Base-by-base conservation (phyloP, 495 filamentous ascomycete species). In the Neurospora sp. region DNA sequence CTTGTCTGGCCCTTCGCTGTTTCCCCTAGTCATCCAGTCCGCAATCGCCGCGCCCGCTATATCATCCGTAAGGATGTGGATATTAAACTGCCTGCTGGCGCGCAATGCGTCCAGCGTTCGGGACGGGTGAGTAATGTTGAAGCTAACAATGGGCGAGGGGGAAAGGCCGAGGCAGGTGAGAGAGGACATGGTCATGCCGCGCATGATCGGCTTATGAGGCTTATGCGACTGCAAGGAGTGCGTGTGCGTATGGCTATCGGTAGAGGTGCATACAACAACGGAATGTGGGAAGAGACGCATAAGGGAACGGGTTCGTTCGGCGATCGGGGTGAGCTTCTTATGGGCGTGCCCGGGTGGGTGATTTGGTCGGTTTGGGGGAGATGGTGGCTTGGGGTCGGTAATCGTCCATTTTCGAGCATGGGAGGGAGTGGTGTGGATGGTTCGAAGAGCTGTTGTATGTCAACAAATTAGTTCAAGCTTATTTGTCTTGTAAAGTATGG, bases 131-230 rank as follows among this genome's bases (percentile, higher is more conserved):
- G 86, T 86, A 72, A 97, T 86, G 76, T 97, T 97, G 87, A 97
- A 94, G 41, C 90, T 90, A 42, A 96, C 86, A 37, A 91, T 84
- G 0, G 93, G 92, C 4, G 82, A 75, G 0, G 93, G 93, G 14
- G 77, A 72, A 1, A 96, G 83, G 0, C 90, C 87, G 35, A 97
- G 86, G 0, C 92, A 93, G 22, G 87, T 94, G 83, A 97, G 91
- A 14, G 92, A 94, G 22, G 93, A 96, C 75, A 95, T 89, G 35
- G 92, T 94, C 84, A 96, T 91, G 70, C 88, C 93, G 42, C 83
- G 79, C 31, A 80, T 83, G 31, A 79, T 40, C 79, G 76, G 69
- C 53, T 35, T 65, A 65, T 35, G 53, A 17, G 76, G 73, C 39
- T 79, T 72, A 53, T 73, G 38, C 20, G 70, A 70, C 27, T 75